A percentile compares a stretch with the other conserved stretches of the same genome.
These are phyloP conservation scores for Solanum chacoense DNA, from an alignment of 305 asterid genomes.

Conservation along the genomic window DNA sequence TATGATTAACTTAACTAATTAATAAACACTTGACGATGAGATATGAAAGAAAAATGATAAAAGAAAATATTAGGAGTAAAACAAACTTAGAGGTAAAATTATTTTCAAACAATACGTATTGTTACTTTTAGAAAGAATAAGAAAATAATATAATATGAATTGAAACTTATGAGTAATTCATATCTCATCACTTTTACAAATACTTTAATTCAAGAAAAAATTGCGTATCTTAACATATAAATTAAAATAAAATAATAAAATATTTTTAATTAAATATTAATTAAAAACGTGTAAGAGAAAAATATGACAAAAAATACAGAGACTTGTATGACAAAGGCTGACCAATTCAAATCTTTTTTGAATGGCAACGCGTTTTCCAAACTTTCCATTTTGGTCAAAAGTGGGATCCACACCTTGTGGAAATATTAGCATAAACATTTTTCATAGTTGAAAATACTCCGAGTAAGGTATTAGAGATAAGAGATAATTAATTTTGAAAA, in stretches of 20 bases:
- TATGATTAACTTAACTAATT: background rate
- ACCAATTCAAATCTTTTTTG: background rate
- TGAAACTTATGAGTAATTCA: background rate
- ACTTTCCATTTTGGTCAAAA: background rate
- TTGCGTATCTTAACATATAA: background rate
- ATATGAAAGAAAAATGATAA: fast-evolving
- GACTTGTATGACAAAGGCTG: background rate
- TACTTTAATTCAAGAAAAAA: background rate
- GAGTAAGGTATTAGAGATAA: background rate
- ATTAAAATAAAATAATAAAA: background rate
- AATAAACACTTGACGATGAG: background rate
- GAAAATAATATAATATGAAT: background rate
- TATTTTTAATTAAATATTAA: background rate
- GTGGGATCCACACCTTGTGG: background rate
- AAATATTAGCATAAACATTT: background rate
- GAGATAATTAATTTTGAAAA: background rate
- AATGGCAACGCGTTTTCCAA: background rate
- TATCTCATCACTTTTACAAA: background rate
- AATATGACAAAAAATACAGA: no score
- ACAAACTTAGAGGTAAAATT: background rate
- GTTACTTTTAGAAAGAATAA: background rate
- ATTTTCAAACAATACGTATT: background rate
- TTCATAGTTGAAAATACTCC: background rate
- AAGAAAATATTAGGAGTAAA: background rate
- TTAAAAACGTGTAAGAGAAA: background rate